These are phyloP conservation scores for Phytophthora tentaculata DNA, from an alignment of 352 stramenopile genomes.

Conservation along the genomic window DNA sequence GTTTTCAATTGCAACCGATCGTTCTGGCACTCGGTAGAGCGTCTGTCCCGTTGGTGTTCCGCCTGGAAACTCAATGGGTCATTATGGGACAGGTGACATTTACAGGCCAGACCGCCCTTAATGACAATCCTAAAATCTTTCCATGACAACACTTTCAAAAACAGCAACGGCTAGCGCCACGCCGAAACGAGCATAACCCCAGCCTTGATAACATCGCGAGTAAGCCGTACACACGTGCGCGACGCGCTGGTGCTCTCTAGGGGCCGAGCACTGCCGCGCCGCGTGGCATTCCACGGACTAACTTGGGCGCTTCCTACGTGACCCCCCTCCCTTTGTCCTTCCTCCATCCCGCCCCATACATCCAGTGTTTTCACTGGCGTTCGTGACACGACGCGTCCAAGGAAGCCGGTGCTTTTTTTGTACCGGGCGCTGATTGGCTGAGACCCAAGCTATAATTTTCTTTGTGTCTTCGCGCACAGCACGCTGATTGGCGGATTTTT, in stretches of 20 bases:
- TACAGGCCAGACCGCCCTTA: constrained; percentile 16
- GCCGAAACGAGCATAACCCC: constrained; percentile 26
- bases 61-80: constrained; percentile 33
- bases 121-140: constrained; percentile 29
- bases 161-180: neutral
- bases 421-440: too few relatives aligned
- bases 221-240: constrained; percentile 13
- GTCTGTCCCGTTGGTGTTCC: constrained; percentile 3
- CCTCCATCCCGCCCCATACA: constrained; percentile 36
- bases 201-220: constrained; percentile 9
- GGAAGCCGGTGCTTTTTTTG: constrained; percentile 26
- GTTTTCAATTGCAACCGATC: neutral
- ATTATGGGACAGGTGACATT: constrained; percentile 34
- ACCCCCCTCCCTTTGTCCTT: constrained; percentile 45
- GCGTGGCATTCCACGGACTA: constrained; percentile 42
- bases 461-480: too few relatives aligned
- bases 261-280: constrained; percentile 15
- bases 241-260: neutral
- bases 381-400: constrained; percentile 11
- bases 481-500: constrained; percentile 51
- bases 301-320: constrained; percentile 31
- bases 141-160: neutral
- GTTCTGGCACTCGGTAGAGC: constrained; percentile 1
- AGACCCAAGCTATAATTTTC: too few relatives aligned
- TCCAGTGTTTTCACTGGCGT: constrained; percentile 33